Evolutionary conservation across 805 yeast genomes (phyloP).

Genomic region (Sporopachydermia lactativora): DNA sequence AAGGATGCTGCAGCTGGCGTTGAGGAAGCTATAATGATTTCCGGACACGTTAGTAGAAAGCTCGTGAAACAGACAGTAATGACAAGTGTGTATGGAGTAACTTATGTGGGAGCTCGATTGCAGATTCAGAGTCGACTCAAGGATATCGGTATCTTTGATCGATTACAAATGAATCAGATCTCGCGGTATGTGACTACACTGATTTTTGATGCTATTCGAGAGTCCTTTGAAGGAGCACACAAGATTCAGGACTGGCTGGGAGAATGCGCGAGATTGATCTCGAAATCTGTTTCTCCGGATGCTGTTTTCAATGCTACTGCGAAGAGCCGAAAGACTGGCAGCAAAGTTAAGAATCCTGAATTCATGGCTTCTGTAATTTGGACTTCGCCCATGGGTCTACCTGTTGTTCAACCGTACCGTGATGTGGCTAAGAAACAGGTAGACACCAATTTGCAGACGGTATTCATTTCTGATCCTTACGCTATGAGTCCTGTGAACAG

Average conservation of each 20-base stretch:
- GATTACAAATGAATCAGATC: constrained; percentile 29
- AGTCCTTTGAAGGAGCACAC: constrained; percentile 85
- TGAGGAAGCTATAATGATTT: constrained; percentile 25
- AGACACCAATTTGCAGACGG: constrained; percentile 74
- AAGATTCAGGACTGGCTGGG: constrained; percentile 94
- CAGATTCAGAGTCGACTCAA: constrained; percentile 74
- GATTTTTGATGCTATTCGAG: constrained; percentile 74
- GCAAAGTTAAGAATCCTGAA: constrained; percentile 36
- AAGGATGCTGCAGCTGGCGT: constrained; percentile 25
- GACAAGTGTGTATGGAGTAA: constrained; percentile 97
- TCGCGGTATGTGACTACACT: constrained; percentile 58
- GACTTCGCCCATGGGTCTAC: constrained; percentile 94
- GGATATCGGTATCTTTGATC: constrained; percentile 37
- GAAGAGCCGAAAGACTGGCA: constrained; percentile 14
- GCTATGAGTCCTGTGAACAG: constrained; percentile 70
- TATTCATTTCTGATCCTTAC: constrained; percentile 82
- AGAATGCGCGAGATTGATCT: constrained; percentile 65
- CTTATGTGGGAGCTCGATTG: constrained; percentile 81
- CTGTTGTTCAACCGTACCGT: constrained; percentile 95
- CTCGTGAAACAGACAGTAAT: constrained; percentile 94
- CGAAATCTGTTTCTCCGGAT: constrained; percentile 55
- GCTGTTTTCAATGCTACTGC: constrained; percentile 5
- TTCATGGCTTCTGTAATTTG: constrained; percentile 85
- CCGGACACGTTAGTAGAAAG: constrained; percentile 62
- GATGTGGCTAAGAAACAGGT: constrained; percentile 49